Evolutionary conservation across 2,329 filamentous ascomycete genomes (phyloP).

Genomic region (Magnaporthales sp.): DNA sequence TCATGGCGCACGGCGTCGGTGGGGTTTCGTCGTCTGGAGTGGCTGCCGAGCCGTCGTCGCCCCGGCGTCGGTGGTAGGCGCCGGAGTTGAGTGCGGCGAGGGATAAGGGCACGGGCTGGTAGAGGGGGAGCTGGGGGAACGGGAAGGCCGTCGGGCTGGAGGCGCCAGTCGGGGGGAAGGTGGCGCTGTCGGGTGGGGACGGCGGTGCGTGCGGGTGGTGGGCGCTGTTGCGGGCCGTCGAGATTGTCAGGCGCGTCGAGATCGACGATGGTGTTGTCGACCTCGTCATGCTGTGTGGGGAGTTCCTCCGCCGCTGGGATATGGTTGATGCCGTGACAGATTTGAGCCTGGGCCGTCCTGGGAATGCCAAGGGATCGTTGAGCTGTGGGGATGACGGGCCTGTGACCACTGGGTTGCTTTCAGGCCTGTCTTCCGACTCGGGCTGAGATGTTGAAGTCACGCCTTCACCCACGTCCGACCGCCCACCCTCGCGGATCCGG

Average conservation of each 20-base stretch:
- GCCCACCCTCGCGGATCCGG: not conserved
- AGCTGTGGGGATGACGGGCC: not conserved
- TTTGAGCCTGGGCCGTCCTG: not conserved
- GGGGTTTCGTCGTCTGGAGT: not conserved
- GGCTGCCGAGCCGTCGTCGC: not conserved
- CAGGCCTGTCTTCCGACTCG: not conserved
- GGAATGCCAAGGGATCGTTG: not conserved
- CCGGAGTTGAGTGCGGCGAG: constrained; percentile 1
- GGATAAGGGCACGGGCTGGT: constrained; percentile 6
- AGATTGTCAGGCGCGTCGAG: not conserved
- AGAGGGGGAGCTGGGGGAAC: constrained; percentile 1
- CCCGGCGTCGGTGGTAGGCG: not conserved
- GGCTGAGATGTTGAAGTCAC: not conserved
- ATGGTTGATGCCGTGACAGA: constrained; percentile 4
- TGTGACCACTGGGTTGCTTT: not conserved
- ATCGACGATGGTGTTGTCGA: not conserved
- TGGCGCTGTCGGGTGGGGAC: constrained; percentile 8
- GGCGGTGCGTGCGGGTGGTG: constrained; percentile 2
- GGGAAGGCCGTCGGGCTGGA: not conserved
- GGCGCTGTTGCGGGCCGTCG: constrained; percentile 4
- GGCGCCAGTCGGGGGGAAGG: not conserved
- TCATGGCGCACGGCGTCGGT: not conserved
- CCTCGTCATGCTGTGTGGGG: not conserved
- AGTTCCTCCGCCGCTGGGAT: constrained; percentile 5
- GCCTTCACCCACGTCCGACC: not conserved